Conservation (phyloP, 2,329 filamentous ascomycete species). For the Sphaerostilbella broomeana region DNA sequence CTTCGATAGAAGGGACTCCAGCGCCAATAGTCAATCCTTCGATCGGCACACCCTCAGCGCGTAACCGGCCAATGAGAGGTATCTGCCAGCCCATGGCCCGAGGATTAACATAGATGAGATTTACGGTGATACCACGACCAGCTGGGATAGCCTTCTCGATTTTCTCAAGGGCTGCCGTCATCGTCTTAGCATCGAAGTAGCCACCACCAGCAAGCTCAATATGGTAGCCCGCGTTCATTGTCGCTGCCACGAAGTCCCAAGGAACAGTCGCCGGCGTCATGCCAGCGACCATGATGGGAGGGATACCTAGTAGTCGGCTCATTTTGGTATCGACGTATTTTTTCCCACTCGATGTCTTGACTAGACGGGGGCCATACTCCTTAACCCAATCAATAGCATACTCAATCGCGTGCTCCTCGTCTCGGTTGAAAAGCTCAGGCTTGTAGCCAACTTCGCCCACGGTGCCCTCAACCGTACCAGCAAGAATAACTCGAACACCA, state of each 20-base stretch:
- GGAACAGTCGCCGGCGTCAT: conserved; percentile 90
- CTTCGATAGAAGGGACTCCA: conserved; percentile 87
- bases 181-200: conserved; percentile 75
- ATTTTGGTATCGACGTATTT: conserved; percentile 97
- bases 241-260: conserved; percentile 86
- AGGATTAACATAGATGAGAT: conserved; percentile 87
- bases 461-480: conserved; percentile 85
- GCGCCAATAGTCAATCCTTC: conserved; percentile 90
- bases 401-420: conserved; percentile 89
- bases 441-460: conserved; percentile 94
- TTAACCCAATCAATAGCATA: conserved; percentile 97
- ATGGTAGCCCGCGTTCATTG: conserved; percentile 93
- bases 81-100: conserved; percentile 91
- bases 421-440: conserved; percentile 92
- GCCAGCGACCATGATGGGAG: conserved; percentile 83
- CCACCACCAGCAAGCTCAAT: conserved; percentile 86
- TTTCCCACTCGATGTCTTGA: conserved; percentile 81
- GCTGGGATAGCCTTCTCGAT: conserved; percentile 79
- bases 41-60: conserved; percentile 80
- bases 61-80: conserved; percentile 70
- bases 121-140: conserved; percentile 81
- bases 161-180: conserved; percentile 77
- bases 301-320: conserved; percentile 76
- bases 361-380: conserved; percentile 86
- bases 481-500: conserved; percentile 91